Base-by-base conservation (phyloP, 371 early-diverging fungal genomes). In the Funneliformis caledonium region DNA sequence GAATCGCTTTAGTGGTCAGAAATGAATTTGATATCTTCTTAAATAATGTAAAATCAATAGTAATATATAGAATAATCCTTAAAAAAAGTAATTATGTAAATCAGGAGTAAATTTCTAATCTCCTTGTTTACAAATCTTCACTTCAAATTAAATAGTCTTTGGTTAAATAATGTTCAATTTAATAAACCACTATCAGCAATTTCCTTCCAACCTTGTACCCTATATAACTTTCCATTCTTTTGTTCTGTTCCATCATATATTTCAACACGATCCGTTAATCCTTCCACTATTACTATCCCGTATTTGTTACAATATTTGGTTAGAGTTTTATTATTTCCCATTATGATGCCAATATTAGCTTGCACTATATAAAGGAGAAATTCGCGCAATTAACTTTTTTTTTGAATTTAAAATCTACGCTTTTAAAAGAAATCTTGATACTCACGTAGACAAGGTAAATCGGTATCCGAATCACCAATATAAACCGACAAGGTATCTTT, bases 391-490 rank as follows among this genome's bases (percentile, higher is more conserved):
- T 56, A 7, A 56, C 7, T 4, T 5, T 7, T 56, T 5, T 43
- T 8, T 14, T 16, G 11, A 4, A 12, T 19, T 59, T 52, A 48
- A 43, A 26, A 43, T 64, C 42, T 19, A 52, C 8, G 19, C 0
- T n/a, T n/a, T 43, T 59, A 42, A 50, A 16, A 52, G 48, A n/a
- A 22, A 67, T 45, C 5, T 26, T 72, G 7, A 22, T 33, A 65
- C 81, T 81, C 45, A 81, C 81, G 33, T 31, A 81, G 19, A 59
- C 81, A 81, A 19, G 75, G 76, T 33, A 81, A 68, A 65, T 81
- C 81, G 37, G 75, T 81, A 47, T 74, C 67, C 1, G 81, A 81
- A 76, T 81, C 81, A 22, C 81, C 81, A 68, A 81, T 67, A 52
- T 81, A 81, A 11, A 56, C 76, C 9, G 81, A 76, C 10, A 76